Evolutionary conservation across 1,139 yeast species (phyloP).

Genomic region (Citeromyces siamensis): DNA sequence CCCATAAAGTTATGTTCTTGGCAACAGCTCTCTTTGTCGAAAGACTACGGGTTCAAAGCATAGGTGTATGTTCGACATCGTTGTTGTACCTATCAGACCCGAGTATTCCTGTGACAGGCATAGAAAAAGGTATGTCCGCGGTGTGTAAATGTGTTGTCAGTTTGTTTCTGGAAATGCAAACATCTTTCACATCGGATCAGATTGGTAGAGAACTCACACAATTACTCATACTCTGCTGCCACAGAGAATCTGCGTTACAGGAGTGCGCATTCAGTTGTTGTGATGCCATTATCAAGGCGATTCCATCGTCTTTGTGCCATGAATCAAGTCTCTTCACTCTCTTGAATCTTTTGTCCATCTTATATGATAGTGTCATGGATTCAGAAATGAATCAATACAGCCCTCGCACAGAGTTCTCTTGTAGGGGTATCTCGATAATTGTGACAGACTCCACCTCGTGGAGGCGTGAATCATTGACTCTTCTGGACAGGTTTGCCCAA

Average conservation of each 20-base stretch:
- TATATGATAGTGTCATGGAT: slow-evolving; percentile 74
- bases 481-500: slow-evolving; percentile 45
- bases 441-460: slow-evolving; percentile 73
- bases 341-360: slow-evolving; percentile 65
- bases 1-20: slow-evolving; percentile 78
- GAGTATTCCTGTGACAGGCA: slow-evolving; percentile 57
- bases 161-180: slow-evolving; percentile 31
- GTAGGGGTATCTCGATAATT: slow-evolving; percentile 44
- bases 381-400: slow-evolving; percentile 82
- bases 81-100: slow-evolving; percentile 81
- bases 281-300: slow-evolving; percentile 46
- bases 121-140: slow-evolving; percentile 58
- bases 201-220: slow-evolving; percentile 47
- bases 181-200: slow-evolving; percentile 23
- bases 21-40: slow-evolving; percentile 78
- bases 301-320: slow-evolving; percentile 81
- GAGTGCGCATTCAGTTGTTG: slow-evolving; percentile 74
- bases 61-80: slow-evolving; percentile 70
- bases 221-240: slow-evolving; percentile 63
- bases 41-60: slow-evolving; percentile 54
- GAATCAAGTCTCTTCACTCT: slow-evolving; percentile 62
- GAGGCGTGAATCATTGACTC: slow-evolving; percentile 56
- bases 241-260: slow-evolving; percentile 65
- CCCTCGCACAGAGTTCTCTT: slow-evolving; percentile 60
- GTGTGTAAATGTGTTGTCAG: slow-evolving; percentile 50